Base-by-base conservation (phyloP, 1,139 yeast species). In the Candida frijolesensis region DNA sequence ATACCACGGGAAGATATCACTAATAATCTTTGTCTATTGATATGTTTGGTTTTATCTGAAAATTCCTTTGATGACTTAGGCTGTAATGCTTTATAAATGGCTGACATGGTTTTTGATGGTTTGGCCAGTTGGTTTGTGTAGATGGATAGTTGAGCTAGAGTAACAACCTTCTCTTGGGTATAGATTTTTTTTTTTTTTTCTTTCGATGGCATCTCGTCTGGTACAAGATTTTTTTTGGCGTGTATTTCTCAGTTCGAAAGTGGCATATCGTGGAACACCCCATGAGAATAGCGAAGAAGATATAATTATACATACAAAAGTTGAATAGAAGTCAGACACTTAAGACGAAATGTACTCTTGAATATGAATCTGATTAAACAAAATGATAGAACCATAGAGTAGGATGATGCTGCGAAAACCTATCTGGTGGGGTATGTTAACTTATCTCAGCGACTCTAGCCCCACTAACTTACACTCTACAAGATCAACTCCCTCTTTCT, bases 1-100 rank as follows among this genome's bases (percentile, higher is more conserved):
- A 92, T 89, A 57, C 99, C 99, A 68, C 99, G 83, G 42, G 97
- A 91, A 4, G 97, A 89, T 63, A 94, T 89, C 56, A 94, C 80
- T 56, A 94, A 76, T 47, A 91, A 89, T 61, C 94, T 81, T 68
- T 89, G 96, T 70, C 86, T 85, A 67, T 88, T 88, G 68, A 83
- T 79, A 64, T 82, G 83, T 59, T 78, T 75, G 59, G 79, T 66
- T 62, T 74, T 78, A 48, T 78, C 83, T n/a, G 77, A 62, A 25
- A 71, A 63, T 46, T 71, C 79, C 60, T 71, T 74, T 48, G 72
- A 72, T 49, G 70, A 56, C 58, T 77, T 76, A 52, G 81, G 73
- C 52, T 87, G 83, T 57, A 87, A 73, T 25, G 92, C 88, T 68
- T 87, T 87, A 73, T 82, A 84, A 48, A 84, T 76, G 48, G 88